Conservation (phyloP, 2,329 filamentous ascomycete genomes). For the Rhinocladiella similis region DNA sequence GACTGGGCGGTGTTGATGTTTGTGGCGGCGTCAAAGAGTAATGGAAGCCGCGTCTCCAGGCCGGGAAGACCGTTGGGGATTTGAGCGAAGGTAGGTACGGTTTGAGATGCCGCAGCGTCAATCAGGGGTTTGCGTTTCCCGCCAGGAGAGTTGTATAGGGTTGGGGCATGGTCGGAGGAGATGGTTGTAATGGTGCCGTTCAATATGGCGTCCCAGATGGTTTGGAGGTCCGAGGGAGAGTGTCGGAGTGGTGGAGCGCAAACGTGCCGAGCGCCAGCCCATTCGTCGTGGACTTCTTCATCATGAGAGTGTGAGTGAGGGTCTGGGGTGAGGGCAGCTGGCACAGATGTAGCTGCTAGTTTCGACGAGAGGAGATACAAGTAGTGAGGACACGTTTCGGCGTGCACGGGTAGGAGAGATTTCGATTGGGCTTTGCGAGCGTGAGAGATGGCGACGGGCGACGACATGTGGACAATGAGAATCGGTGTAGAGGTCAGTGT, state of each 20-base stretch:
- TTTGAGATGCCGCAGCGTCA: constrained; percentile 19
- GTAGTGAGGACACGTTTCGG: constrained; percentile 61
- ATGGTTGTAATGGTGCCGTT: constrained; percentile 58
- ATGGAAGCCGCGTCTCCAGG: constrained; percentile 43
- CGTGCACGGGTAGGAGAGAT: constrained; percentile 52
- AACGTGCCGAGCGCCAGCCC: constrained; percentile 54
- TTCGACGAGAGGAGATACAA: constrained; percentile 52
- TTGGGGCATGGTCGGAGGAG: constrained; percentile 51
- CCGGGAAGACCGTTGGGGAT: constrained; percentile 48
- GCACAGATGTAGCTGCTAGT: constrained; percentile 35
- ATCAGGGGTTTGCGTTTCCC: constrained; percentile 38
- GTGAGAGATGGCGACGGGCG: constrained; percentile 48
- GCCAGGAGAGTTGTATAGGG: constrained; percentile 37
- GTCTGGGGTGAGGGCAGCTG: constrained; percentile 26
- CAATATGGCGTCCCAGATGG: constrained; percentile 52
- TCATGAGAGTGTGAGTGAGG: constrained; percentile 10
- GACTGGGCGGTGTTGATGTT: neutral
- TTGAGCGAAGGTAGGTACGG: constrained; percentile 37
- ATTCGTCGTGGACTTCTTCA: constrained; percentile 40
- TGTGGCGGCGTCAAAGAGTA: constrained; percentile 38
- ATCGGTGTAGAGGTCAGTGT: constrained; percentile 54
- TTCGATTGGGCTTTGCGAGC: constrained; percentile 53
- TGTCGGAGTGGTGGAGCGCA: constrained; percentile 55
- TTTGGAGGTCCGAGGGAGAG: constrained; percentile 48
- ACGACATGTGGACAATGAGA: constrained; percentile 56